Evolutionary conservation across 257 asterid species (phyloP).

Genomic region (Jasminum sambac): DNA sequence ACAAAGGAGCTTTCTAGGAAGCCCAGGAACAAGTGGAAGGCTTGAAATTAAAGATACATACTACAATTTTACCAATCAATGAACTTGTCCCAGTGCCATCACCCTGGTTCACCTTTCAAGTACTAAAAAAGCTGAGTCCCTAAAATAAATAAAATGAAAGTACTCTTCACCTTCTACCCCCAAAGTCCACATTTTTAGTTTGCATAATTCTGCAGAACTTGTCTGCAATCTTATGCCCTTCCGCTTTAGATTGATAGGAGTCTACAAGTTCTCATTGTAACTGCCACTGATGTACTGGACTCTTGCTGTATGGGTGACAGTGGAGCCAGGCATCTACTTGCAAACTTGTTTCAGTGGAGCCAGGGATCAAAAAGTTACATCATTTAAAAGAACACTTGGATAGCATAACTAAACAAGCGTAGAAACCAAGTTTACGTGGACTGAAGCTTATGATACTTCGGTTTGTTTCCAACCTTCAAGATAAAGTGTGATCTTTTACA

Average conservation of each 20-base stretch:
- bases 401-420: neutral
- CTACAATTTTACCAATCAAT: neutral
- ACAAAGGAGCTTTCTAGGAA: too few relatives aligned
- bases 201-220: neutral
- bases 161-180: neutral
- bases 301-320: neutral
- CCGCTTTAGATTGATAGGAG: neutral
- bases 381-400: neutral
- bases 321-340: neutral
- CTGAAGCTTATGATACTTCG: constrained; percentile 4
- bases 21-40: constrained; percentile 3
- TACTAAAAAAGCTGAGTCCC: neutral
- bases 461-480: neutral
- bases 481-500: neutral
- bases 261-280: neutral
- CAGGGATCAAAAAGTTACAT: neutral
- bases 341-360: constrained; percentile 19
- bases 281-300: neutral
- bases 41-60: neutral
- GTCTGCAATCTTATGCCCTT: neutral
- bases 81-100: neutral
- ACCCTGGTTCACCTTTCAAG: neutral
- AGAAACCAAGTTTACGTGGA: neutral
- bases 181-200: too few relatives aligned
- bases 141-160: neutral